Evolutionary conservation across 169 alveolate species (phyloP).

Genomic region (Besnoitia besnoiti): DNA sequence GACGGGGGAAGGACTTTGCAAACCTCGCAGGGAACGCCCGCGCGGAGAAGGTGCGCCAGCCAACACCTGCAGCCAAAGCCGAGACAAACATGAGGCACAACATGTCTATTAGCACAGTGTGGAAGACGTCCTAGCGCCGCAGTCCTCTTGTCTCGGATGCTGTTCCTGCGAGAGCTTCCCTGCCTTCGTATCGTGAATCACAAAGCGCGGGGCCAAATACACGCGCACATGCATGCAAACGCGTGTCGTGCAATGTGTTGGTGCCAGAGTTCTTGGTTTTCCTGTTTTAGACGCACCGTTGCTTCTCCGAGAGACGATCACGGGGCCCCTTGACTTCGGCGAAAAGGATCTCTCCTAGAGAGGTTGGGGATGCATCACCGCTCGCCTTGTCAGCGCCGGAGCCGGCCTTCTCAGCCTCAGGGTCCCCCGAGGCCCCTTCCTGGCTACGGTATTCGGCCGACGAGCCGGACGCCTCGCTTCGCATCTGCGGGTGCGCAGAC

Average conservation of each 20-base stretch:
- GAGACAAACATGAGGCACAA: too few relatives aligned
- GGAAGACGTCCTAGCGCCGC: too few relatives aligned
- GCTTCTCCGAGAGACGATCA: constrained; percentile 58
- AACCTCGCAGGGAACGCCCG: constrained; percentile 12
- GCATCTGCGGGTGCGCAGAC: background rate
- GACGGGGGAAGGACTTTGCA: constrained; percentile 46
- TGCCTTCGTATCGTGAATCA: too few relatives aligned
- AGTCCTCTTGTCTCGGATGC: too few relatives aligned
- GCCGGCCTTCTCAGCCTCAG: background rate
- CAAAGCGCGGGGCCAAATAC: too few relatives aligned
- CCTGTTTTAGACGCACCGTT: background rate
- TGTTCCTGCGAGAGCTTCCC: too few relatives aligned
- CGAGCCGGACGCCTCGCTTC: background rate
- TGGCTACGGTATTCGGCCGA: background rate
- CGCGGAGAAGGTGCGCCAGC: constrained; percentile 19
- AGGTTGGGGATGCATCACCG: background rate
- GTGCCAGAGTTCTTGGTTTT: too few relatives aligned
- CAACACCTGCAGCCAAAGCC: constrained; percentile 44
- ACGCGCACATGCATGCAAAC: too few relatives aligned
- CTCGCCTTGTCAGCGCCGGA: background rate
- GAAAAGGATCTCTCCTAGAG: constrained; percentile 10
- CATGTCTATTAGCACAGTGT: too few relatives aligned
- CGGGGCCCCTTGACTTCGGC: constrained; percentile 62
- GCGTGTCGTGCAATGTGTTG: too few relatives aligned
- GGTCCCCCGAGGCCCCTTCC: background rate